Percentiles rank a stretch among this genome's conserved stretches.
Conservation (phyloP, 495 filamentous ascomycete species). For the Penicillium egyptiacum region DNA sequence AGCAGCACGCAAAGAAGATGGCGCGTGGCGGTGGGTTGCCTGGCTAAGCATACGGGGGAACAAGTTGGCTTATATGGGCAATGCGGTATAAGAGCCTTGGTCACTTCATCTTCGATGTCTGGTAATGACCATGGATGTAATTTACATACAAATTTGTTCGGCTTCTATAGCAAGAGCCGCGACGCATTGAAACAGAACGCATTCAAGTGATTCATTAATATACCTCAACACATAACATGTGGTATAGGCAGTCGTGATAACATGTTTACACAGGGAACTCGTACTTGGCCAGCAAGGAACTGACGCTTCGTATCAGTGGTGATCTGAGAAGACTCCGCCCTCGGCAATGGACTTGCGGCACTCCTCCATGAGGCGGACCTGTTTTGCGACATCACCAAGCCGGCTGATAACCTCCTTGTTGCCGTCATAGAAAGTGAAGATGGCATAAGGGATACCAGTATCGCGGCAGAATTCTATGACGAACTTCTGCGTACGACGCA, state of each 20-base stretch:
- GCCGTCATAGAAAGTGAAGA: conserved; percentile 91
- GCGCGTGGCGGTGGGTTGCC: conserved; percentile 59
- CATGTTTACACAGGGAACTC: conserved; percentile 7
- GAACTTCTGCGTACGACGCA: conserved; percentile 76
- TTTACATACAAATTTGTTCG: not conserved
- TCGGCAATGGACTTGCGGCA: conserved; percentile 67
- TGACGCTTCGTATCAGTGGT: conserved; percentile 24
- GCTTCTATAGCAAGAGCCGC: not conserved
- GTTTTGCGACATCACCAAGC: conserved; percentile 82
- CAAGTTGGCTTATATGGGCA: not conserved
- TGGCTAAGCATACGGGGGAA: conserved; percentile 31
- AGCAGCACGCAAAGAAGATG: conserved; percentile 78
- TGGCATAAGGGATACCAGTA: conserved; percentile 87
- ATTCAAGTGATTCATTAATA: conserved; percentile 21
- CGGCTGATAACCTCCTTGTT: conserved; percentile 84
- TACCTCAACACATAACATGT: not conserved
- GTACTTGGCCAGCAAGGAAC: conserved; percentile 17
- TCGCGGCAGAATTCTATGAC: conserved; percentile 89
- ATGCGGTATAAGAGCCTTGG: not conserved
- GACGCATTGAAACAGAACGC: conserved; percentile 7
- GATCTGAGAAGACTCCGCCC: conserved; percentile 39
- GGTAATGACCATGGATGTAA: conserved; percentile 18
- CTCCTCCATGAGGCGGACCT: conserved; percentile 82
- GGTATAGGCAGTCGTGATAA: conserved; percentile 5
- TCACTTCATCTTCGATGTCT: not conserved